Evolutionary conservation across 2,329 filamentous ascomycete genomes (phyloP).

Genomic region (Penicillium sp.): DNA sequence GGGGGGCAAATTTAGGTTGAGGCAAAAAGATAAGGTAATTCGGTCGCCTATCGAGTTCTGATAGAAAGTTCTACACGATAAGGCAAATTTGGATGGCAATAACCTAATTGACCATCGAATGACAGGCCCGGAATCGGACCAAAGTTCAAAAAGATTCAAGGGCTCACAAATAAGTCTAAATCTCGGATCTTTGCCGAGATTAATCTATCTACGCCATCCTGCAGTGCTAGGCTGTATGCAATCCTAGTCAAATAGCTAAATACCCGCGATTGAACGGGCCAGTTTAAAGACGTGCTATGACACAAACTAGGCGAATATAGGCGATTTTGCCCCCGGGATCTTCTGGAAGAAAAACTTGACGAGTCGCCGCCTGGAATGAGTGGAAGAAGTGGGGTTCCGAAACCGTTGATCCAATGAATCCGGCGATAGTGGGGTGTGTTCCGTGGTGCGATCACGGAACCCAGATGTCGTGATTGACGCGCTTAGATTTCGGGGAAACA

Average conservation of each 20-base stretch:
- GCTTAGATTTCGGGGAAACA: conserved; percentile 6
- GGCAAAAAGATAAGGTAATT: background rate
- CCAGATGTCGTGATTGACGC: conserved; percentile 19
- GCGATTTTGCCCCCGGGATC: background rate
- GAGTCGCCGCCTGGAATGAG: conserved; percentile 11
- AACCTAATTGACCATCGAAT: background rate
- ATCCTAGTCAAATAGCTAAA: background rate
- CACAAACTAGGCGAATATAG: background rate
- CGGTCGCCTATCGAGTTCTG: background rate
- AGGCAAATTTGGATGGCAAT: background rate
- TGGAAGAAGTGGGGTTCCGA: conserved; percentile 15
- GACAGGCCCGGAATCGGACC: background rate
- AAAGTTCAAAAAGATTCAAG: background rate
- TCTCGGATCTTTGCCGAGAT: background rate
- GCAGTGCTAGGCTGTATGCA: background rate
- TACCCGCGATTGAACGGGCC: background rate
- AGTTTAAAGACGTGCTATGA: conserved; percentile 2
- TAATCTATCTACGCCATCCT: background rate
- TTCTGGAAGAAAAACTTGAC: conserved; percentile 9
- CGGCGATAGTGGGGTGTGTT: conserved; percentile 11
- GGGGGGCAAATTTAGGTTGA: background rate
- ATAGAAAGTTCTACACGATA: background rate
- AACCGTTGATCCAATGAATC: conserved; percentile 12
- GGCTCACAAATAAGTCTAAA: background rate
- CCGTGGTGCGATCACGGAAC: conserved; percentile 2